Conservation (phyloP, 257 asterid genomes). For the Mentha longifolia region DNA sequence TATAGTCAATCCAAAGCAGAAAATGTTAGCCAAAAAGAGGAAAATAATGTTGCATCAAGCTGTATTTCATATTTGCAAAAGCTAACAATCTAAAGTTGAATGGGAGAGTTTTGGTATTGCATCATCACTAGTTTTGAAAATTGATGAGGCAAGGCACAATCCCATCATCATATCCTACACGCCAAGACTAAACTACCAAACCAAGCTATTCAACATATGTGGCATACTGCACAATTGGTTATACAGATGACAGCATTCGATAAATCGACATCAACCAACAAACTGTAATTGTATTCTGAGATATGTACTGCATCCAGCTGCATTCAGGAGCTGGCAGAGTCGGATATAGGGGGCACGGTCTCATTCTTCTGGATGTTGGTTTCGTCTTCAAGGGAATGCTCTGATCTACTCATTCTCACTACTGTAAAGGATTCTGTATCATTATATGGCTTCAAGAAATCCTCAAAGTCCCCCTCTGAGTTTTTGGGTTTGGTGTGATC, state of each 20-base stretch:
- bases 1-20: neutral
- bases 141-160: neutral
- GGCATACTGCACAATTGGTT: conserved; percentile 11
- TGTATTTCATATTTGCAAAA: neutral
- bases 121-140: neutral
- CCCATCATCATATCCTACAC: neutral
- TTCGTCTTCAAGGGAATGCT: conserved; percentile 38
- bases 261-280: conserved; percentile 27
- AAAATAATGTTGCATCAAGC: neutral
- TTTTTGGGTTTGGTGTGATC: conserved; percentile 33
- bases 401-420: conserved; percentile 30
- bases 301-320: conserved; percentile 53
- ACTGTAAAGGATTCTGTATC: conserved; percentile 32
- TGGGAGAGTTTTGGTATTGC: neutral
- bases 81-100: neutral
- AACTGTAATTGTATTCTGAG: conserved; percentile 26
- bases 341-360: conserved; percentile 29
- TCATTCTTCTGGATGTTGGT: conserved; percentile 35
- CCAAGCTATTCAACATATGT: neutral
- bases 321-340: conserved; percentile 41
- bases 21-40: neutral
- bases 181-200: neutral
- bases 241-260: conserved; percentile 18
- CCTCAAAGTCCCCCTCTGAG: conserved; percentile 14
- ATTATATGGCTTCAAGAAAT: too few relatives aligned